Conservation (phyloP, 1,284 basidiomycete species). For the Ustilago bromivora region DNA sequence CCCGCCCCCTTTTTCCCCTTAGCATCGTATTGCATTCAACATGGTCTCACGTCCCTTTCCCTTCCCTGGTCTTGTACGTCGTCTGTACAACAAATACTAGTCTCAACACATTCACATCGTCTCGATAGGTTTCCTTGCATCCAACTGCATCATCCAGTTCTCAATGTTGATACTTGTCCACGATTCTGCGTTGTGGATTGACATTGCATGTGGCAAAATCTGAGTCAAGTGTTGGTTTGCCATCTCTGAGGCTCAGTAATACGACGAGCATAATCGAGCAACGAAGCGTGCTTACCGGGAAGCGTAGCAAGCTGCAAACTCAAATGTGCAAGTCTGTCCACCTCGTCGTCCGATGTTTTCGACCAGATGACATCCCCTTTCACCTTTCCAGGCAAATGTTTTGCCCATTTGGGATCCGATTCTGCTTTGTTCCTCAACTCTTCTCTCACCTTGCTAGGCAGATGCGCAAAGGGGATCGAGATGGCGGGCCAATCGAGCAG, state of each 20-base stretch:
- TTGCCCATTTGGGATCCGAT: constrained; percentile 6
- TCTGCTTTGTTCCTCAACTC: not conserved
- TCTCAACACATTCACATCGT: constrained; percentile 23
- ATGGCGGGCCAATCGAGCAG: constrained; percentile 44
- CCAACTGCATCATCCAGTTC: constrained; percentile 30
- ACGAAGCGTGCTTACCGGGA: constrained; percentile 19
- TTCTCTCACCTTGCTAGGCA: not conserved
- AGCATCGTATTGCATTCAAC: constrained; percentile 34
- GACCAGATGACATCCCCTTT: constrained; percentile 11
- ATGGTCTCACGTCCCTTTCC: constrained; percentile 12
- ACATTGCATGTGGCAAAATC: not conserved
- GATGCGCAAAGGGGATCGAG: constrained; percentile 15
- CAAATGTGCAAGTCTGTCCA: constrained; percentile 10
- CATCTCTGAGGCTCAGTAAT: not conserved
- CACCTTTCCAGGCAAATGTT: not conserved
- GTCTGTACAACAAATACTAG: constrained; percentile 15
- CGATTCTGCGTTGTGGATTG: not conserved
- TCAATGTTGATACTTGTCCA: not conserved
- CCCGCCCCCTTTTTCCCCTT: not conserved
- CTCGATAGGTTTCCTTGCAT: constrained; percentile 24
- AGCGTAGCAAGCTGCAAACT: constrained; percentile 33
- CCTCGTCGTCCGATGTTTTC: not conserved
- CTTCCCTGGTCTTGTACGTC: not conserved
- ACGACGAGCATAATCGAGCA: constrained; percentile 26
- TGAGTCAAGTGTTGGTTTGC: not conserved